Conservation (phyloP, 805 yeast species). For the Kodamaea restingae region DNA sequence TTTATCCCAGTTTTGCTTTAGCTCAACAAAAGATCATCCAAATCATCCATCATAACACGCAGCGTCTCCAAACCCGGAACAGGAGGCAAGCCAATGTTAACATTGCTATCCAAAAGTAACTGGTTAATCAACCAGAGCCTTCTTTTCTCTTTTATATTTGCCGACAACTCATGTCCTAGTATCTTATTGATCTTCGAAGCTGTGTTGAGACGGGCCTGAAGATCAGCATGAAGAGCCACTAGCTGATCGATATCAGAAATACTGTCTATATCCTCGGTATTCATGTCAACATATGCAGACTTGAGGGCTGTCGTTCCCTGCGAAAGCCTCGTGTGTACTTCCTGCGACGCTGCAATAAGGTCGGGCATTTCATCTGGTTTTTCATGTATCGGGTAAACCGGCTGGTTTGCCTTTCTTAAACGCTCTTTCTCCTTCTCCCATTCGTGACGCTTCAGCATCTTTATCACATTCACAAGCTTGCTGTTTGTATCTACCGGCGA, state of each 20-base stretch:
- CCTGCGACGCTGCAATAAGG: constrained; percentile 4
- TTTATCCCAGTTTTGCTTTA: too few species aligned
- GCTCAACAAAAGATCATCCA: constrained; percentile 13
- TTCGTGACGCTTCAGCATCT: constrained; percentile 5
- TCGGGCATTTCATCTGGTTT: constrained; percentile 10
- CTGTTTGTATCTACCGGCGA: constrained; percentile 6
- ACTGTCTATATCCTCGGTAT: constrained; percentile 7
- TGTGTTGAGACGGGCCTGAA: constrained; percentile 34
- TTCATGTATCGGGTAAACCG: constrained; percentile 9
- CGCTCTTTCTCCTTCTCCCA: constrained; percentile 7
- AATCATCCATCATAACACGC: constrained; percentile 14
- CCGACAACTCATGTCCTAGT: constrained; percentile 26
- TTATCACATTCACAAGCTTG: constrained; percentile 7
- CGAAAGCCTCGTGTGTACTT: constrained; percentile 4
- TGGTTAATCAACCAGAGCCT: constrained; percentile 41
- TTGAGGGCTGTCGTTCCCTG: constrained; percentile 3
- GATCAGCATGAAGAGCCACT: constrained; percentile 20
- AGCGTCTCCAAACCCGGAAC: constrained; percentile 11
- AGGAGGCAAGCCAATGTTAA: constrained; percentile 34
- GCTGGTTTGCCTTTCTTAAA: constrained; percentile 8
- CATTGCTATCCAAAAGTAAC: constrained; percentile 39
- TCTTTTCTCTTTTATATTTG: constrained; percentile 28
- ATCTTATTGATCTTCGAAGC: constrained; percentile 36
- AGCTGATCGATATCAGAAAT: constrained; percentile 16
- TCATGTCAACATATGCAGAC: constrained; percentile 1